Conservation (phyloP, 805 yeast species). For the Diddensiella transvaalensis region DNA sequence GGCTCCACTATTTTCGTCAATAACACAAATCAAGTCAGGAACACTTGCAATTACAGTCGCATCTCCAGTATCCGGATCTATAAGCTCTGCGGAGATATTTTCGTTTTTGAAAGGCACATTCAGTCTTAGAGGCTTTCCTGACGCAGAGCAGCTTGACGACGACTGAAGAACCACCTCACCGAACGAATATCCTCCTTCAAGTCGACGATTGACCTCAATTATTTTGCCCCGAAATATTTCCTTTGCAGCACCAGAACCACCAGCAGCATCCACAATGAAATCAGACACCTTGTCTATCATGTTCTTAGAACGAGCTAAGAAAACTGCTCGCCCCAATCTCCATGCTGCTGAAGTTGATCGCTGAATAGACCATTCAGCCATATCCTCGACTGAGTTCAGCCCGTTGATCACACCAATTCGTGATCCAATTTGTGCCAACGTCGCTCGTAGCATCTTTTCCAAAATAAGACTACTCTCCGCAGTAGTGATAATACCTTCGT, state of each 20-base stretch:
- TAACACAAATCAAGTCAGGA: conserved; percentile 44
- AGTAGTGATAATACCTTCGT: conserved; percentile 26
- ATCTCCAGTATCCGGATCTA: conserved; percentile 18
- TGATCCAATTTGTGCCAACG: conserved; percentile 43
- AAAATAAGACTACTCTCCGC: conserved; percentile 29
- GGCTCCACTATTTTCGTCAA: conserved; percentile 42
- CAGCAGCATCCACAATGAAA: conserved; percentile 38
- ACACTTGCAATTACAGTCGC: conserved; percentile 39
- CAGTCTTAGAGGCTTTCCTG: background rate
- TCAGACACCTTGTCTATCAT: conserved; percentile 35
- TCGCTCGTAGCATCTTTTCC: conserved; percentile 41
- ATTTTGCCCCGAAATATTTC: conserved; percentile 42
- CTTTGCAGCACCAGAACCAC: conserved; percentile 35
- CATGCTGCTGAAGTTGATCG: conserved; percentile 42
- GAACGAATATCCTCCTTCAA: conserved; percentile 43
- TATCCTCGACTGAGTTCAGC: conserved; percentile 35
- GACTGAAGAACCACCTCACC: conserved; percentile 41
- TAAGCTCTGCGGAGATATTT: conserved; percentile 38
- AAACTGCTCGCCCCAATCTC: conserved; percentile 47
- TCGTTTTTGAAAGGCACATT: conserved; percentile 48
- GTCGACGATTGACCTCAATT: conserved; percentile 40
- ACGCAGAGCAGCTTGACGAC: background rate
- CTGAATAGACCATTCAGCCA: conserved; percentile 32
- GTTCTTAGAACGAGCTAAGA: conserved; percentile 36
- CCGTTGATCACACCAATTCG: conserved; percentile 38